Conservation (phyloP, 768 basidiomycete genomes). For the Auricularia sp. region DNA sequence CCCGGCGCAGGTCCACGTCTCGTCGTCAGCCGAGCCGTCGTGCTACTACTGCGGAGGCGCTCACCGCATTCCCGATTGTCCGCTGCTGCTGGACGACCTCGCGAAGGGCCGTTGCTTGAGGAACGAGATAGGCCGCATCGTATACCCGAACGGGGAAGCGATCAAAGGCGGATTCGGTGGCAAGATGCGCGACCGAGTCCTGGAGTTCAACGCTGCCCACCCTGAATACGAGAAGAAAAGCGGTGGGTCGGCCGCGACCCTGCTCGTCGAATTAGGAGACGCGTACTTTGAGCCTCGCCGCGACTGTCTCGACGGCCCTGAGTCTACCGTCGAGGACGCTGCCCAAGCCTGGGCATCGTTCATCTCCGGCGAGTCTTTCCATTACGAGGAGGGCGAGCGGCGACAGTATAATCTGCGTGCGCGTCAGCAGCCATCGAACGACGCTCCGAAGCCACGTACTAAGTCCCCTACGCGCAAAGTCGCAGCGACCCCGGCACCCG, state of each 20-base stretch:
- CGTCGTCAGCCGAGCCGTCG: too few relatives aligned
- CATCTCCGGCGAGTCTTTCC: neutral
- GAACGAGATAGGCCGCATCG: neutral
- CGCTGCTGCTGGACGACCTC: neutral
- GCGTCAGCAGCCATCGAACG: too few relatives aligned
- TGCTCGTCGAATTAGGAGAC: neutral
- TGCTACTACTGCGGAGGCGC: neutral
- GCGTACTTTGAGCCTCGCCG: neutral
- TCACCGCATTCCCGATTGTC: neutral
- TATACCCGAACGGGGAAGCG: neutral
- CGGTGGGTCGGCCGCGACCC: neutral
- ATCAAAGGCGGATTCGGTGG: neutral
- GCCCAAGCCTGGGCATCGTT: neutral
- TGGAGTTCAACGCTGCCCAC: neutral
- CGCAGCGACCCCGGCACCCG: too few relatives aligned
- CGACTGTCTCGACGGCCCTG: neutral
- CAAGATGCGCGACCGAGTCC: neutral
- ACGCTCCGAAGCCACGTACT: too few relatives aligned
- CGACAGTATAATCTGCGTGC: too few relatives aligned
- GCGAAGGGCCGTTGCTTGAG: neutral
- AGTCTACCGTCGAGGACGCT: neutral
- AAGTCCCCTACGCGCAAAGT: too few relatives aligned
- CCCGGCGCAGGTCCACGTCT: too few relatives aligned
- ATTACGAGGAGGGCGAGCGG: too few relatives aligned
- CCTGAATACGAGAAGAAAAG: neutral